These are phyloP conservation scores for Kurtzmaniella quercitrusa DNA, from an alignment of 1,139 yeast species.

Conservation along the genomic window DNA sequence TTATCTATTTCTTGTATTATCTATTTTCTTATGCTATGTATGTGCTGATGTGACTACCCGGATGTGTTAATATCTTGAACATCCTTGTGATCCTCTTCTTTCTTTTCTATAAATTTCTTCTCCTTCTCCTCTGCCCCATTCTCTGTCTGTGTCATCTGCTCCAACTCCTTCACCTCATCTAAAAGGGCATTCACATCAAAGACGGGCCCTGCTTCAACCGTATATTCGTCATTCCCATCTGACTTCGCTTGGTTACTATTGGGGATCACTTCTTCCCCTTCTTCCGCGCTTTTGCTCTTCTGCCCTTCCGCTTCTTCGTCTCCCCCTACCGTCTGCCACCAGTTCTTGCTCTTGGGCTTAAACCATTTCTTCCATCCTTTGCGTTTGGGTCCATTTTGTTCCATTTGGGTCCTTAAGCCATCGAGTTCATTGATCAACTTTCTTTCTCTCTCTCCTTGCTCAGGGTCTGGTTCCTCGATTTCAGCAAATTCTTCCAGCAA, in stretches of 20 bases:
- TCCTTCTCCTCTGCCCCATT: background rate
- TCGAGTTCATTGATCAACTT: slow-evolving; percentile 80
- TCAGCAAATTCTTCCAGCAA: slow-evolving; percentile 89
- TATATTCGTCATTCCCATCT: slow-evolving; percentile 7
- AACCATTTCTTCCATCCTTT: slow-evolving; percentile 62
- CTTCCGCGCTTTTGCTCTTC: slow-evolving; percentile 10
- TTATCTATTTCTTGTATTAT: too few species aligned
- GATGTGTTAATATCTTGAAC: too few species aligned
- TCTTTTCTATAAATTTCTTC: background rate
- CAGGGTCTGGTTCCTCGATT: slow-evolving; percentile 95
- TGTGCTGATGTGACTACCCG: too few species aligned
- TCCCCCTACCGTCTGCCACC: slow-evolving; percentile 78
- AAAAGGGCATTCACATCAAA: slow-evolving; percentile 46
- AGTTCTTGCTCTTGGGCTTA: slow-evolving; percentile 73
- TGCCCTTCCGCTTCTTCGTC: slow-evolving; percentile 13
- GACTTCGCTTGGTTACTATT: background rate
- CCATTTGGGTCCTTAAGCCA: slow-evolving; percentile 66
- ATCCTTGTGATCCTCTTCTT: background rate
- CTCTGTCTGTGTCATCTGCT: slow-evolving; percentile 17
- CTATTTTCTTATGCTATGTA: too few species aligned
- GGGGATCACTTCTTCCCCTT: slow-evolving; percentile 5
- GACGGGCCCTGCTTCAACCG: slow-evolving; percentile 16
- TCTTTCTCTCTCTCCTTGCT: slow-evolving; percentile 75
- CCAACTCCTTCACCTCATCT: slow-evolving; percentile 44
- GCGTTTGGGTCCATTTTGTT: slow-evolving; percentile 27